phyloP scores from a whole-genome alignment of 805 yeast genomes.

The Saturnispora hagleri region DNA sequence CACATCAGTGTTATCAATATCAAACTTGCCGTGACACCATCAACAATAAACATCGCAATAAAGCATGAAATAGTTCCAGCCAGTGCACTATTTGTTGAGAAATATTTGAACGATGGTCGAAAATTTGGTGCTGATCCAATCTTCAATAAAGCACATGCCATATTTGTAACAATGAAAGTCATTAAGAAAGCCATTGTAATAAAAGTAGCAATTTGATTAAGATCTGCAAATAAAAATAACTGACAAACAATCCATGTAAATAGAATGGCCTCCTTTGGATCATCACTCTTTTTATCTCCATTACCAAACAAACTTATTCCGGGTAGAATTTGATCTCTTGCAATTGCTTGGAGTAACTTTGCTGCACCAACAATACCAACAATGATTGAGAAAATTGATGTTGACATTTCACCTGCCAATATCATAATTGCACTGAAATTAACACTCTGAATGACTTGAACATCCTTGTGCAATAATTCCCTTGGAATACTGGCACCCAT shows the following conservation, averaged over 20 bases:
- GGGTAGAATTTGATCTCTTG: slow-evolving; percentile 83
- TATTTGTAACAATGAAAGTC: slow-evolving; percentile 90
- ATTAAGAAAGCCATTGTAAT: slow-evolving; percentile 95
- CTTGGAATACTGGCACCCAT: slow-evolving; percentile 79
- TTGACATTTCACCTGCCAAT: slow-evolving; percentile 82
- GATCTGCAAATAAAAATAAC: slow-evolving; percentile 76
- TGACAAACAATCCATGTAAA: slow-evolving; percentile 81
- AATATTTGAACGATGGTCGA: slow-evolving; percentile 88
- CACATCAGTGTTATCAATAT: slow-evolving; percentile 57
- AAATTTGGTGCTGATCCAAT: slow-evolving; percentile 97
- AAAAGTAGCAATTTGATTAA: slow-evolving; percentile 88
- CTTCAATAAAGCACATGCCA: slow-evolving; percentile 84
- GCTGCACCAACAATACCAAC: slow-evolving; percentile 97
- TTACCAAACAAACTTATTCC: slow-evolving; percentile 54
- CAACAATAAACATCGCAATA: slow-evolving; percentile 89
- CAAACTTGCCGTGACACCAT: slow-evolving; percentile 77
- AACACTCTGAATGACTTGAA: slow-evolving; percentile 78
- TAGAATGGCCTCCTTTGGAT: slow-evolving; percentile 57
- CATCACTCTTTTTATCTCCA: slow-evolving; percentile 35
- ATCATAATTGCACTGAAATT: slow-evolving; percentile 60
- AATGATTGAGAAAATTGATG: slow-evolving; percentile 84
- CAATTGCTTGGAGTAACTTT: slow-evolving; percentile 79
- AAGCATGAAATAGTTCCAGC: slow-evolving; percentile 63
- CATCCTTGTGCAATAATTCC: slow-evolving; percentile 62
- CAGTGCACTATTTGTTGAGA: slow-evolving; percentile 73